Base-by-base conservation (phyloP, 2,329 filamentous ascomycete genomes). In the Penicillium janthinellum region DNA sequence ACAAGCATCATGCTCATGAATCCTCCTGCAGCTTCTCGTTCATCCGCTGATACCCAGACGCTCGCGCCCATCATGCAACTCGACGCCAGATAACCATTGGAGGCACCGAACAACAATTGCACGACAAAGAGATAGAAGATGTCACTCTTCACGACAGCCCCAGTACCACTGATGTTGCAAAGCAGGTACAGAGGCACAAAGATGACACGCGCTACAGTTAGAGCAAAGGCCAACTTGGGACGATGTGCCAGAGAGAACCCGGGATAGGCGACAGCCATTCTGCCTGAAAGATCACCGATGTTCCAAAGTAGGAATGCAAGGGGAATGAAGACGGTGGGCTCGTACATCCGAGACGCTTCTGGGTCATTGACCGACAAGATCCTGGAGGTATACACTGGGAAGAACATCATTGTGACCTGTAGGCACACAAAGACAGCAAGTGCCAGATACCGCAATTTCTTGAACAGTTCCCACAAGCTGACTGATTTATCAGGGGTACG, bases 1-100 rank as follows among this genome's bases (percentile, higher is more conserved):
- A 97, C 91, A n/a, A 98, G 84, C 74, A 89, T 92, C 64, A 97
- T 76, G 3, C 90, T 90, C 95, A 99, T 98, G 74, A 98, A 98
- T 1, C 90, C 92, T 49, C 94, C 95, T 0, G 92, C 88, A 5
- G 92, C 93, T 78, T 96, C 92, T 37, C 90, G 83, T 79, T 99
- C 94, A 10, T 88, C 87, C 1, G 89, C 86, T 4, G 89, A 88
- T 0, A 98, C 93, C 85, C 88, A 94, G 66, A 90, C 87, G 0
- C 85, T 86, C 0, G 92, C 89, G 0, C 90, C 90, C 86, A 98
- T 96, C 93, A 99, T 98, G 75, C 90, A 92, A 67, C 85, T 90
- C 58, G 90, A 91, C 34, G 90, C 90, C 14, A 99, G 76, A 83
- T 90, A 98, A 1, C 95, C 95, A 72, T 94, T 98, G 10, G 87